Evolutionary conservation across 2,329 filamentous ascomycete species (phyloP).

Genomic region (Aspergillus sp.): DNA sequence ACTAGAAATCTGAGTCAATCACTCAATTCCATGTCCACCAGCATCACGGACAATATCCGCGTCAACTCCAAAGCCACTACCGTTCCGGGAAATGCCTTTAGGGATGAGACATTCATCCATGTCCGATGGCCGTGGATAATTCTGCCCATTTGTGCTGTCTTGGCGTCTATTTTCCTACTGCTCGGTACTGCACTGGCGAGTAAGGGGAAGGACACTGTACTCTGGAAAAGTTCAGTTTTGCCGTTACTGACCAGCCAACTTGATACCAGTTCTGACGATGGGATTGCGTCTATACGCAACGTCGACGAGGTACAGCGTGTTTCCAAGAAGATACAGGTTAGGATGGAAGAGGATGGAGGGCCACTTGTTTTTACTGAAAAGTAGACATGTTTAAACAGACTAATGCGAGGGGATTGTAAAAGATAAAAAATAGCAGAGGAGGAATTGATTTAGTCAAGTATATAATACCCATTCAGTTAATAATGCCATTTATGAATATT

Average conservation of each 20-base stretch:
- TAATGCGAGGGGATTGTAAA: too few relatives aligned
- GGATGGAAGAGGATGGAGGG: neutral
- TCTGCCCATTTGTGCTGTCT: constrained; percentile 15
- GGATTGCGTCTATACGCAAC: neutral
- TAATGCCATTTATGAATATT: too few relatives aligned
- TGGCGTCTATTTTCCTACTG: constrained; percentile 17
- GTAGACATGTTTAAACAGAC: too few relatives aligned
- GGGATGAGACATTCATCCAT: constrained; percentile 20
- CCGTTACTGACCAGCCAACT: neutral
- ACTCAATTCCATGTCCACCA: constrained; percentile 8
- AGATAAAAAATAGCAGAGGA: too few relatives aligned
- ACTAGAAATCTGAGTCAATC: neutral
- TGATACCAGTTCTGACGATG: neutral
- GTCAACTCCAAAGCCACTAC: constrained; percentile 5
- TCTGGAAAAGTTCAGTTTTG: neutral
- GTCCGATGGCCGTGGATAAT: constrained; percentile 29
- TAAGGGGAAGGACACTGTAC: too few relatives aligned
- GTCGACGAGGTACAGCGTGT: neutral
- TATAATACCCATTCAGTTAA: too few relatives aligned
- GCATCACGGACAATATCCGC: constrained; percentile 11
- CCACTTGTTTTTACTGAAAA: neutral
- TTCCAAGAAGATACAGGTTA: neutral
- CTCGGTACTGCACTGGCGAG: constrained; percentile 2
- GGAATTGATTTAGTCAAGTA: too few relatives aligned
- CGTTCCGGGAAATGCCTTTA: constrained; percentile 13